A percentile compares a stretch with the other conserved stretches of the same genome.
Evolutionary conservation across 169 alveolate genomes (phyloP).

Genomic region (Eimeria brunetti): DNA sequence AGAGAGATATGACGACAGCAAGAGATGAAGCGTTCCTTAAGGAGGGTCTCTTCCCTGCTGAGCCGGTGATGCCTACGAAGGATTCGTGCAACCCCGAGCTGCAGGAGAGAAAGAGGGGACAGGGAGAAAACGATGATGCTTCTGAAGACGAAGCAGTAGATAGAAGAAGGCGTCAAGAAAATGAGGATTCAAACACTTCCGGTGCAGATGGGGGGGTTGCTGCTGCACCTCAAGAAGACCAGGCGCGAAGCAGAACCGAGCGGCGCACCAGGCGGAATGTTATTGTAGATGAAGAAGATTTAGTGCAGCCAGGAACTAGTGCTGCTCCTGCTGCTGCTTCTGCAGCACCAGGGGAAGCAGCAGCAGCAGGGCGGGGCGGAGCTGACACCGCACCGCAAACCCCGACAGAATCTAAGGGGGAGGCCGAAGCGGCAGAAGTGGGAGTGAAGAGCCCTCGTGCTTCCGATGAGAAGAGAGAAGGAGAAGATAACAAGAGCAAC

Average conservation of each 20-base stretch:
- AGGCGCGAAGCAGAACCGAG: slow-evolving; percentile 61
- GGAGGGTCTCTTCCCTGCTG: slow-evolving; percentile 76
- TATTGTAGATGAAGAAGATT: slow-evolving; percentile 24
- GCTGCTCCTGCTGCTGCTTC: not conserved
- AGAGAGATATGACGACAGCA: slow-evolving; percentile 52
- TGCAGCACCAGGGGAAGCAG: not conserved
- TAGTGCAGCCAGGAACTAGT: slow-evolving; percentile 22
- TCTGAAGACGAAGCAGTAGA: slow-evolving; percentile 48
- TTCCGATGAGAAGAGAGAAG: slow-evolving; percentile 55
- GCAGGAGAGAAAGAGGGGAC: slow-evolving; percentile 53
- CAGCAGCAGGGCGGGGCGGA: not conserved
- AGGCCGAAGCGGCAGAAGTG: not conserved
- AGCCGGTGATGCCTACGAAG: slow-evolving; percentile 76
- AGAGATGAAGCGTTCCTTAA: slow-evolving; percentile 40
- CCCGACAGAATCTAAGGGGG: not conserved
- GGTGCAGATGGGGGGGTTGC: slow-evolving; percentile 56
- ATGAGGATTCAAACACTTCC: slow-evolving; percentile 59
- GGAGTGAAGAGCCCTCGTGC: slow-evolving; percentile 3
- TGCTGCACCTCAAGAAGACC: slow-evolving; percentile 15
- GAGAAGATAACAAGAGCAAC: slow-evolving; percentile 67
- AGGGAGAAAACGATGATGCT: not conserved
- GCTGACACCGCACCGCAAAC: slow-evolving; percentile 7
- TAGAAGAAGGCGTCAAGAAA: slow-evolving; percentile 61
- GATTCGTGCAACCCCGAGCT: slow-evolving; percentile 41
- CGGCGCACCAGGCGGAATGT: slow-evolving; percentile 37